Base-by-base conservation (phyloP, 495 filamentous ascomycete genomes). In the Cenococcum geophilum region DNA sequence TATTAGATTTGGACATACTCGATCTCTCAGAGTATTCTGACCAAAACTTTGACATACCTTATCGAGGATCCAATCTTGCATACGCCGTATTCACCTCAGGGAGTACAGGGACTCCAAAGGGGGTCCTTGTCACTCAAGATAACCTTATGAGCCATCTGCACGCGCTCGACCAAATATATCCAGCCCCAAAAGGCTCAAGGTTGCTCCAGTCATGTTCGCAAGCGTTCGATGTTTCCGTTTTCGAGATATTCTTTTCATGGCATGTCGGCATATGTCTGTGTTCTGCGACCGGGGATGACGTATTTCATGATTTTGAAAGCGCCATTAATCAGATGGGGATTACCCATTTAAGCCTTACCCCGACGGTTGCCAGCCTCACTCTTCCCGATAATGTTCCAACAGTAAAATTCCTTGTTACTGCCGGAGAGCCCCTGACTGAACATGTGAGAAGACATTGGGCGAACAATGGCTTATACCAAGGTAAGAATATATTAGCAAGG, bases 201-300 rank as follows among this genome's bases (percentile, higher is more conserved):
- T 71, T 91, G 22, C 72, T 95, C 3, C 88, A 91, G 66, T 82
- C 86, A 9, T 89, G 83, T 64, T 87, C 85, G 0, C 83, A 87
- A 68, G 83, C 82, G 16, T 92, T 89, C 66, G 85, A 89, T 68
- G 80, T 89, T 18, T 89, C 86, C 1, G 85, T 92, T 0, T 89
- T 90, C 63, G 89, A 91, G 62, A 86, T 90, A 16, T 89, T 92
- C 66, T 90, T 88, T 60, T 72, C 89, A 10, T 91, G 86, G 88
- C 78, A 78, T 22, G 77, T 77, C 36, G 87, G 86, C n/a, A 85
- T 89, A 73, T 84, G 82, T 60, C 75, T 92, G 22, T 91, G 85
- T 68, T 82, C 86, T 5, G 83, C 79, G 10, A 78, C 79, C 4
- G 87, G 87, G 52, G 83, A 88, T 60, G 74, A 77, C 5, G 69